A percentile compares a stretch with the other conserved stretches of the same genome.
Evolutionary conservation across 148 eudicot genomes (phyloP).

Genomic region (Dianthus caryophyllus): DNA sequence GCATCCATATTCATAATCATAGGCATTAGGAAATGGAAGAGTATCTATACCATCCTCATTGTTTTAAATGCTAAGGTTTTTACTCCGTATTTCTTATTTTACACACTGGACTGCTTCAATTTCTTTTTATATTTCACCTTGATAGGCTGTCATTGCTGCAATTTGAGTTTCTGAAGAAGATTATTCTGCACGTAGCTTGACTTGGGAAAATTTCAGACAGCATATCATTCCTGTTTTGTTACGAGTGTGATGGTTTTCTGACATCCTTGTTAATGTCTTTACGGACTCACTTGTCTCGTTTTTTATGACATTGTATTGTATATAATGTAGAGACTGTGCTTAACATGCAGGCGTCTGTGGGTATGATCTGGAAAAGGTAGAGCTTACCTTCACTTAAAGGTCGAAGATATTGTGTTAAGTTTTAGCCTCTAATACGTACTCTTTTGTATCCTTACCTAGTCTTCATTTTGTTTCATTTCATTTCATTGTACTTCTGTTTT

Average conservation of each 20-base stretch:
- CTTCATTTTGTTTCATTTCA: not conserved
- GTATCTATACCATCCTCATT: not conserved
- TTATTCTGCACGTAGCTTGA: not conserved
- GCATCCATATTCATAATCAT: too few relatives aligned
- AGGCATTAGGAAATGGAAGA: too few relatives aligned
- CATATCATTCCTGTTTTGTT: not conserved
- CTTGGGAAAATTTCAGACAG: not conserved
- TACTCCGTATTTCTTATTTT: not conserved
- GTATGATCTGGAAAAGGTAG: slow-evolving; percentile 55
- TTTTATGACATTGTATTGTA: slow-evolving; percentile 13
- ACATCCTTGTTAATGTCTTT: not conserved
- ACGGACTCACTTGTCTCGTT: slow-evolving; percentile 9
- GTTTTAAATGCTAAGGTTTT: not conserved
- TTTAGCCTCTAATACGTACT: not conserved
- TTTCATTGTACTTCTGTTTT: not conserved
- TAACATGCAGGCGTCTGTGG: slow-evolving; percentile 69
- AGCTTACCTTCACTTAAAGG: slow-evolving; percentile 17
- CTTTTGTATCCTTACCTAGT: not conserved
- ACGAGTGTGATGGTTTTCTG: not conserved
- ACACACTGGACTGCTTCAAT: not conserved
- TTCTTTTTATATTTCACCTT: not conserved
- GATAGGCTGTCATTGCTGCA: not conserved
- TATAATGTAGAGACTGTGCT: slow-evolving; percentile 18
- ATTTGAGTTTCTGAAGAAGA: slow-evolving; percentile 1
- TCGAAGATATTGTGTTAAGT: slow-evolving; percentile 6